Evolutionary conservation across 495 filamentous ascomycete species (phyloP), one percentile per base, ranked within the genome.

Genomic region (Lophium mytilinum): DNA sequence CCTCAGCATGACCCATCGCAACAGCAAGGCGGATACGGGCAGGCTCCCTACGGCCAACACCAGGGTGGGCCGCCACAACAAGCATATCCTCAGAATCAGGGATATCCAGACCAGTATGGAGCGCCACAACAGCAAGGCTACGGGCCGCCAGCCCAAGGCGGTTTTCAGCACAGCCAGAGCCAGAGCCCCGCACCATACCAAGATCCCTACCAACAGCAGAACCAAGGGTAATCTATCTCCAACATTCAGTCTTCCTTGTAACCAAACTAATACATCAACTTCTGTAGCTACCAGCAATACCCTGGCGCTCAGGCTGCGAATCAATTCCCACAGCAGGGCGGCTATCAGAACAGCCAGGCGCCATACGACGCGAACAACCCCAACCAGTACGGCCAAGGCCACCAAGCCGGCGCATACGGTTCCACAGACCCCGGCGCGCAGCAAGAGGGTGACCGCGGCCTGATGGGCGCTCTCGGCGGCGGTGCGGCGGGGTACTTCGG

Each of bases 101-200:
- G 56, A 14, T 65, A 65, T 37, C 53, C 56, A 49, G 54, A 66
- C 24, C 67, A 70, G 18, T 64, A 67, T 54, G 72, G 69, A 50
- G 68, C 70, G 49, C 72, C 74, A 19, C 75, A 76, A 39, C 52
- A 66, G 43, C 58, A 71, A 54, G 42, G 69, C 17, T 75, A 74
- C 42, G 79, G 75, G 0, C 75, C 79, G 7, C 76, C 76, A 6
- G 67, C 69, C 17, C 66, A 75, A 30, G 70, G 74, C 24, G 77
- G 78, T 24, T 79, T 76, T 59, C 73, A 75, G 50, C 71, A 75
- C 50, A 70, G 70, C 17, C 72, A 75, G 36, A 62, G 62, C 18
- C 61, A 56, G 19, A 45, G n/a, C 45, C 54, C 52, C 10, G 57
- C 50, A 19, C 52, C 51, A 8, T 62, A 66, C 48, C 46, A 53